Evolutionary conservation across 1,284 basidiomycete species (phyloP), one percentile per base, ranked within the genome.

Genomic region (Schizopora paradoxa): DNA sequence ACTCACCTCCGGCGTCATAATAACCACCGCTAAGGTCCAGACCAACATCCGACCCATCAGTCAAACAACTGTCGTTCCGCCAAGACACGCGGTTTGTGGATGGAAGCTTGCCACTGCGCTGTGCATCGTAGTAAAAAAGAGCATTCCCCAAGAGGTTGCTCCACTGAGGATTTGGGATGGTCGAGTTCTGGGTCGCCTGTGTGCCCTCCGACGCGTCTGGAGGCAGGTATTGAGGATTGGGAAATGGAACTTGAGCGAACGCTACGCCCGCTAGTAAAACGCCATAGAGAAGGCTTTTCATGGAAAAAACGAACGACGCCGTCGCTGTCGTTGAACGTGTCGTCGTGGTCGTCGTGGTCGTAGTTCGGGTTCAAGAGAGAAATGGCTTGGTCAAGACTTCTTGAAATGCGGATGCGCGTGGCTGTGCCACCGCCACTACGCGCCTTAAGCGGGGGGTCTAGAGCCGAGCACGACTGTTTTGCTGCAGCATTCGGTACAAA

Each of bases 71-170:
- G 51, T 82, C 76, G 56, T 96, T 95, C 41, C 93, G 73, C 93
- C 93, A 96, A 11, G 72, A 58, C 0, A 95, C 89, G 19, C 92
- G 76, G 53, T 89, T 89, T 4, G 70, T 72, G 8, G 64, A 57
- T 0, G 85, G 78, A 4, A 95, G 72, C 37, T 70, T 72, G 10
- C 92, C 91, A 48, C 86, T 88, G 32, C 92, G 73, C 59, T 96
- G 92, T 0, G 82, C 91, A 53, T 96, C 92, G 60, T 94, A 96
- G 63, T 94, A 95, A 61, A 81, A 95, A 16, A 96, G 63, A 26
- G 85, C 64, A 61, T 87, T 81, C 10, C 90, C 91, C 0, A 95
- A 74, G 1, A 94, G 66, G 28, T 72, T 80, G 1, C 79, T 73
- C 88, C 91, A 95, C 59, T 93, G 88, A 2, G 74, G 56, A 59